These are phyloP conservation scores for Recurvomyces mirabilis DNA, from an alignment of 495 filamentous ascomycete species.

Conservation along the genomic window DNA sequence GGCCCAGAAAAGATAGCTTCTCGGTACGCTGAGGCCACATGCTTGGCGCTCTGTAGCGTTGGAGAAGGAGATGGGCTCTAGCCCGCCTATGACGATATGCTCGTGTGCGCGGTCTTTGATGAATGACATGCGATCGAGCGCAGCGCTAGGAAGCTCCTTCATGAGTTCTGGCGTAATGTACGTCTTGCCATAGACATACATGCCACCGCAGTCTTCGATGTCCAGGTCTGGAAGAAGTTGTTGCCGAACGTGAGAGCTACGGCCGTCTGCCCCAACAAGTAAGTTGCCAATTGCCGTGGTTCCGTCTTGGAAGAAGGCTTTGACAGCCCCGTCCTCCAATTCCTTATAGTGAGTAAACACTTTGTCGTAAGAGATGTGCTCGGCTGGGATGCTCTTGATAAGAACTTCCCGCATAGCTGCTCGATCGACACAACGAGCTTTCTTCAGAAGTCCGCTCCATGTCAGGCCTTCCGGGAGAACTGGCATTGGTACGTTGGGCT, in stretches of 20 bases:
- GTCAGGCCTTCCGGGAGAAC: not conserved
- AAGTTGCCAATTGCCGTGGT: conserved; percentile 29
- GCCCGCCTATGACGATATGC: not conserved
- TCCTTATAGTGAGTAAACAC: conserved; percentile 23
- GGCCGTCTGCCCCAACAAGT: conserved; percentile 39
- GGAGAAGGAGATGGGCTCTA: not conserved
- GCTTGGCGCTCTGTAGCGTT: not conserved
- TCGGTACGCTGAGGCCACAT: not conserved
- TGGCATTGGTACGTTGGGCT: not conserved
- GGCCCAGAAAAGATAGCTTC: not conserved
- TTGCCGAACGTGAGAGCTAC: conserved; percentile 31
- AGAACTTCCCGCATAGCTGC: conserved; percentile 19
- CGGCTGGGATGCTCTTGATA: conserved; percentile 17
- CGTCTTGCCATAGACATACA: conserved; percentile 37
- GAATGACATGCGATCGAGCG: not conserved
- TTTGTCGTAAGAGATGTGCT: conserved; percentile 21
- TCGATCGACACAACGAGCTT: conserved; percentile 23
- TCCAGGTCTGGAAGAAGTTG: conserved; percentile 35
- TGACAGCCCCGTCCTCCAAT: conserved; percentile 16
- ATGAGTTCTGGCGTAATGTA: conserved; percentile 12
- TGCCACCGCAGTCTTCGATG: conserved; percentile 34
- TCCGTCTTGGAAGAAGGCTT: conserved; percentile 33
- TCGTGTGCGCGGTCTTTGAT: not conserved
- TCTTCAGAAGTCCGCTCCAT: not conserved
- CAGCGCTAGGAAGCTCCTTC: not conserved